A percentile compares a stretch with the other conserved stretches of the same genome.
These are phyloP conservation scores for Dictyostelium capitatum DNA, from an alignment of 78 protist genomes.

Conservation along the genomic window DNA sequence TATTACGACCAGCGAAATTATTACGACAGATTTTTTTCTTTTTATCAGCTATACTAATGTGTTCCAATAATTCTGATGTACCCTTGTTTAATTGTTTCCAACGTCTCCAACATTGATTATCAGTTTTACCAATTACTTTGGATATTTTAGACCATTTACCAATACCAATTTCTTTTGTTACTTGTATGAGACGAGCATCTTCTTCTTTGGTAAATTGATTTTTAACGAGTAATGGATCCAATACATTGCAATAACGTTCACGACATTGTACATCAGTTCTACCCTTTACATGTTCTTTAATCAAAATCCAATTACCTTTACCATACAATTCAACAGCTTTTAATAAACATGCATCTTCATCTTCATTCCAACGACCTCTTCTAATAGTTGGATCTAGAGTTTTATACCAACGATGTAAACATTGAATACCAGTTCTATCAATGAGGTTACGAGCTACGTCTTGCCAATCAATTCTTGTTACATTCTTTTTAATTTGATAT, in stretches of 20 bases:
- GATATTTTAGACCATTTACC: slow-evolving; percentile 77
- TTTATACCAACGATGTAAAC: slow-evolving; percentile 85
- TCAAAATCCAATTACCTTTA: slow-evolving; percentile 40
- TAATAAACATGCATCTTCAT: slow-evolving; percentile 43
- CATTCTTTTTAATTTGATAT: background rate
- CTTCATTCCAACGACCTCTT: slow-evolving; percentile 61
- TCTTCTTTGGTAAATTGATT: slow-evolving; percentile 88
- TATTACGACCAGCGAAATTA: slow-evolving; percentile 74
- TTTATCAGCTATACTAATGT: slow-evolving; percentile 42
- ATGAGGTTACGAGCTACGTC: slow-evolving; percentile 30
- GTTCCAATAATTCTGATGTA: slow-evolving; percentile 9
- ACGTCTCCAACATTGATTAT: slow-evolving; percentile 85
- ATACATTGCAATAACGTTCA: slow-evolving; percentile 94
- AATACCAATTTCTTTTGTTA: slow-evolving; percentile 43
- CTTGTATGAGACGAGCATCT: background rate
- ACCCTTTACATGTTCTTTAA: slow-evolving; percentile 82
- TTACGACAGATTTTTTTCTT: slow-evolving; percentile 32
- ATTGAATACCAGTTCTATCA: slow-evolving; percentile 78
- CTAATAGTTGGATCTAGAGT: slow-evolving; percentile 61
- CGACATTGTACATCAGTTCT: slow-evolving; percentile 92
- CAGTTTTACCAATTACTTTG: slow-evolving; percentile 41
- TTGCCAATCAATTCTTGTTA: slow-evolving; percentile 36
- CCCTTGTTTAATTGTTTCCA: slow-evolving; percentile 42
- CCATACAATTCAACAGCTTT: slow-evolving; percentile 73
- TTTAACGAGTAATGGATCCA: slow-evolving; percentile 85